Conservation (phyloP, 371 early-diverging fungal genomes). For the Mucor circinelloides region DNA sequence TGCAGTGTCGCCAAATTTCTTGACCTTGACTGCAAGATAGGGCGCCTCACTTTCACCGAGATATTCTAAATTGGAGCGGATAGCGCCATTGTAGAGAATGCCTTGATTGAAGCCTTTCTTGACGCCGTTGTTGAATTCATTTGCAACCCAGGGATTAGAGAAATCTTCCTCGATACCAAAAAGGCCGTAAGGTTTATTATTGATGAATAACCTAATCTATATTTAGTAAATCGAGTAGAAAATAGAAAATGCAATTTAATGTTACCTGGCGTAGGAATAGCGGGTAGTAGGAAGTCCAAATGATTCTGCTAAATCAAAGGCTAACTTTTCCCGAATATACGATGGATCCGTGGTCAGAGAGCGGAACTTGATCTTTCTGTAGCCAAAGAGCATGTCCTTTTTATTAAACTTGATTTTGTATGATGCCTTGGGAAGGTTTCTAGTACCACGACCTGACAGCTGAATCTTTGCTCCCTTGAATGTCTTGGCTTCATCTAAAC, state of each 20-base stretch:
- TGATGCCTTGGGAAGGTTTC: constrained; percentile 16
- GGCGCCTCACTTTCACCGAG: not conserved
- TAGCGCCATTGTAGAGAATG: constrained; percentile 25
- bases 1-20: constrained; percentile 14
- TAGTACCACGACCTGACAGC: constrained; percentile 28
- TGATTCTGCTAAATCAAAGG: constrained; percentile 23
- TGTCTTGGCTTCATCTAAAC: not conserved
- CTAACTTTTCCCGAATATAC: constrained; percentile 32
- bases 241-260: not conserved
- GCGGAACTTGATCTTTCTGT: constrained; percentile 33
- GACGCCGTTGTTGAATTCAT: constrained; percentile 32
- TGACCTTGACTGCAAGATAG: constrained; percentile 11
- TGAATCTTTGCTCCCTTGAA: constrained; percentile 10
- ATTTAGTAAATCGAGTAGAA: not conserved
- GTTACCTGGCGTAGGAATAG: constrained; percentile 29
- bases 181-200: constrained; percentile 34
- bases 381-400: constrained; percentile 26
- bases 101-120: constrained; percentile 25
- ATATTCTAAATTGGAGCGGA: not conserved
- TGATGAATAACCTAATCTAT: constrained; percentile 31
- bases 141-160: constrained; percentile 34
- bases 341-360: constrained; percentile 35
- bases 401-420: constrained; percentile 27
- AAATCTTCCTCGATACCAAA: constrained; percentile 36
- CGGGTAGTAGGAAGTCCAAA: constrained; percentile 27